Conservation (phyloP, 768 basidiomycete species). For the Kwoniella sp. region DNA sequence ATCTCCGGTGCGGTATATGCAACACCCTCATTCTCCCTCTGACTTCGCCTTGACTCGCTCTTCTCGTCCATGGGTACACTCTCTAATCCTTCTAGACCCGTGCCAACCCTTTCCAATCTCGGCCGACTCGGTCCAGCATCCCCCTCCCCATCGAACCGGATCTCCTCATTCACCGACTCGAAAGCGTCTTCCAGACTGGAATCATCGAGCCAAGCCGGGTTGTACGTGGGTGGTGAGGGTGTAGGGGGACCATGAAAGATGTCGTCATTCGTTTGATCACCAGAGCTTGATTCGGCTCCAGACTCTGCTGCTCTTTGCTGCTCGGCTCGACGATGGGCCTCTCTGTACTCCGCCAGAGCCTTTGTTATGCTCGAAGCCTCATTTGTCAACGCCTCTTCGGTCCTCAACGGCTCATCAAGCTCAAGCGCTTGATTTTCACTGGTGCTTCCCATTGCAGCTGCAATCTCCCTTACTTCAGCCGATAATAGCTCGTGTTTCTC, state of each 20-base stretch:
- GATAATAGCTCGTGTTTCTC: slow-evolving; percentile 5
- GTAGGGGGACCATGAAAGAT: neutral
- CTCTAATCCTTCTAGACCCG: neutral
- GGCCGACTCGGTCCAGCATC: slow-evolving; percentile 22
- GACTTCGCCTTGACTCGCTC: slow-evolving; percentile 1
- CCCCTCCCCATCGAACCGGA: slow-evolving; percentile 9
- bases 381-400: neutral
- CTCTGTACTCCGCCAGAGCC: slow-evolving; percentile 1
- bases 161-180: neutral
- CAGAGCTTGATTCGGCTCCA: neutral
- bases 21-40: slow-evolving; percentile 16
- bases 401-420: neutral
- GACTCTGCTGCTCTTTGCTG: neutral
- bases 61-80: slow-evolving; percentile 10
- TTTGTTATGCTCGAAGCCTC: neutral
- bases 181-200: neutral
- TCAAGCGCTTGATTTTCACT: neutral
- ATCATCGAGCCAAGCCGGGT: neutral
- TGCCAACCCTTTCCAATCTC: slow-evolving; percentile 4
- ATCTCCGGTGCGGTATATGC: slow-evolving; percentile 31
- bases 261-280: neutral
- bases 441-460: neutral
- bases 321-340: neutral
- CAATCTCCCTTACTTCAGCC: neutral
- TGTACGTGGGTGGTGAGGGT: neutral